phyloP scores from a whole-genome alignment of 805 yeast species.

The Metschnikowia gruessii region DNA sequence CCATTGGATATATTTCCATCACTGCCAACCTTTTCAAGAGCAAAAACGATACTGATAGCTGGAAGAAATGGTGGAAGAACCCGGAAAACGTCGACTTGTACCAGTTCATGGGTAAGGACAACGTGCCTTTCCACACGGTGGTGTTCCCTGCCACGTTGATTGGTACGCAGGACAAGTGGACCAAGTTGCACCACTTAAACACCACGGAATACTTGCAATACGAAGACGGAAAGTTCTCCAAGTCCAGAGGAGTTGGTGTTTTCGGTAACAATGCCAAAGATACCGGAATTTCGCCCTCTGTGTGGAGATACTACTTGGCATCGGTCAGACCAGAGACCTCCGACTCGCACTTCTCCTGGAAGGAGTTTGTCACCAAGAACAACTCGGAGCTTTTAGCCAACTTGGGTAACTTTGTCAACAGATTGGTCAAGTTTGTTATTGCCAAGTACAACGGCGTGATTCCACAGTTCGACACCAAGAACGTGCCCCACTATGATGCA shows the following conservation, averaged over 20 bases:
- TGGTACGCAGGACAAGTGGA: conserved; percentile 89
- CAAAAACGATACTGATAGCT: conserved; percentile 49
- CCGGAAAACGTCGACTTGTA: conserved; percentile 86
- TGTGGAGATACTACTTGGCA: conserved; percentile 96
- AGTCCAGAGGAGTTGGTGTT: conserved; percentile 97
- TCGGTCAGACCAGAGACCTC: conserved; percentile 92
- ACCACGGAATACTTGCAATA: conserved; percentile 97
- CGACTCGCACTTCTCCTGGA: conserved; percentile 97
- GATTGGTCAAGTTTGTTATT: conserved; percentile 83
- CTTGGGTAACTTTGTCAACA: conserved; percentile 94
- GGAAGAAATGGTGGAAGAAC: conserved; percentile 93
- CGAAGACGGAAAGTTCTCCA: conserved; percentile 97
- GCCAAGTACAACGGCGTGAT: conserved; percentile 91
- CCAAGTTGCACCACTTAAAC: conserved; percentile 82
- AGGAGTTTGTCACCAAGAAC: conserved; percentile 89
- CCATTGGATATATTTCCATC: conserved; percentile 94
- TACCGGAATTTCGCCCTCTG: conserved; percentile 85
- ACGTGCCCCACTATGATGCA: conserved; percentile 45
- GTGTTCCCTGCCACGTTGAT: conserved; percentile 92
- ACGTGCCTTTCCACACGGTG: conserved; percentile 97
- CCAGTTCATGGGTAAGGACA: conserved; percentile 99
- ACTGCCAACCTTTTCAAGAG: conserved; percentile 77
- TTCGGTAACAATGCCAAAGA: conserved; percentile 97
- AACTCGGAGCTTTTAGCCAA: conserved; percentile 93
- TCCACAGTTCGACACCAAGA: conserved; percentile 56